Percentiles rank a stretch among this genome's conserved stretches.
Evolutionary conservation across 495 filamentous ascomycete genomes (phyloP).

Genomic region (Alectoria sarmentosa): DNA sequence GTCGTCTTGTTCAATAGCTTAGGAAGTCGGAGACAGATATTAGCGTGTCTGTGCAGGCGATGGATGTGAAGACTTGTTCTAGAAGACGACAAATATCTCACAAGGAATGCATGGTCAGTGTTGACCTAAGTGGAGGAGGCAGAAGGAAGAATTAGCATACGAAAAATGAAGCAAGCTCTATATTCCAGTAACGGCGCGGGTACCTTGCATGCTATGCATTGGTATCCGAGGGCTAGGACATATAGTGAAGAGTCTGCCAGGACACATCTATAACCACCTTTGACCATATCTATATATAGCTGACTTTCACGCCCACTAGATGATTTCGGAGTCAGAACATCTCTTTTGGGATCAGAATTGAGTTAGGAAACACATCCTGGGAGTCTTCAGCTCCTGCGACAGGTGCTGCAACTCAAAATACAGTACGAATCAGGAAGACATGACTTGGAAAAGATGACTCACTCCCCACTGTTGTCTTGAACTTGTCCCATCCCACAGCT

Average conservation of each 20-base stretch:
- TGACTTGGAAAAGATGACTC: too few relatives aligned
- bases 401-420: too few relatives aligned
- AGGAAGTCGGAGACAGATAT: not conserved
- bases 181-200: not conserved
- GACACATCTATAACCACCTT: not conserved
- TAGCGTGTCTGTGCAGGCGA: not conserved
- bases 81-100: not conserved
- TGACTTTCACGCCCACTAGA: conserved; percentile 99
- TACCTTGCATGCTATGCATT: not conserved
- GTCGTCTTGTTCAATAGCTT: not conserved
- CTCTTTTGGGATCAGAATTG: too few relatives aligned
- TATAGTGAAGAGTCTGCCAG: not conserved
- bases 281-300: conserved; percentile 60
- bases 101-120: not conserved
- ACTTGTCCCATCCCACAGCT: conserved; percentile 70
- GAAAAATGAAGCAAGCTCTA: not conserved
- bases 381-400: too few relatives aligned
- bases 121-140: not conserved
- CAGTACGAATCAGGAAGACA: too few relatives aligned
- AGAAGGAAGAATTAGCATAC: not conserved
- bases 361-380: too few relatives aligned
- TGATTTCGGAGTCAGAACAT: too few relatives aligned
- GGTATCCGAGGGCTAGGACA: not conserved
- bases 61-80: not conserved
- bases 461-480: conserved; percentile 75